Base-by-base conservation (phyloP, 257 asterid genomes). In the Gentiana macrophylla region DNA sequence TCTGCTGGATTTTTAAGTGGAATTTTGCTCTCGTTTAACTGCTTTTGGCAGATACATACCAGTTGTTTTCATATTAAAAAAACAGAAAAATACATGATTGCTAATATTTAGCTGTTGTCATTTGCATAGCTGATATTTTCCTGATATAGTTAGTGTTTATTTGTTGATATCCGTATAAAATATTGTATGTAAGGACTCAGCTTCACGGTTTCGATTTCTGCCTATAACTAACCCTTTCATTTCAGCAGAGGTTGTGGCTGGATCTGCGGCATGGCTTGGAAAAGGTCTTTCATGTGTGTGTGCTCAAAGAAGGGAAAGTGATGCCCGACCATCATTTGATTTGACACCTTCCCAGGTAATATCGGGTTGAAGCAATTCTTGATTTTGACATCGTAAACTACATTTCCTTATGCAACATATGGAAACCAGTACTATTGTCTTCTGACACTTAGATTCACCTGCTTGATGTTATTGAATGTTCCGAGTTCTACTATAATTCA, bases 181-280 rank as follows among this genome's bases (percentile, higher is more conserved):
- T 52, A 45, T 12, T 35, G 37, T 49, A 52, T 49, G 53, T 48
- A 15, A 37, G 10, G 50, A 24, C 36, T 1, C 32, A 51, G 34
- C 37, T 48, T 57, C 3, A 15, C 12, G 35, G 53, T 37, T 62
- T 37, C 7, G 1, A 33, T 38, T 8, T 35, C 9, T 52, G 8
- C 49, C 63, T 64, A 50, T 52, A 69, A 32, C 8, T 67, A 63
- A 62, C 24, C 74, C 54, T 70, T 77, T 65, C 75, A 68, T 72
- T 67, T 68, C 81, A 75, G 86, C 70, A 63, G 97, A 81, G 82
- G 87, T 78, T 71, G 89, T 83, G 63, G 94, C 94, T 66, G 99
- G 99, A 75, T 85, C 99, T 55, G 95, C 97, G 61, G 99, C 99
- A 24, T 92, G 99, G 99, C 82, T 88, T 62, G 97, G 99, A 62